These are phyloP conservation scores for Plantago ovata DNA, from an alignment of 257 asterid genomes.

Conservation along the genomic window DNA sequence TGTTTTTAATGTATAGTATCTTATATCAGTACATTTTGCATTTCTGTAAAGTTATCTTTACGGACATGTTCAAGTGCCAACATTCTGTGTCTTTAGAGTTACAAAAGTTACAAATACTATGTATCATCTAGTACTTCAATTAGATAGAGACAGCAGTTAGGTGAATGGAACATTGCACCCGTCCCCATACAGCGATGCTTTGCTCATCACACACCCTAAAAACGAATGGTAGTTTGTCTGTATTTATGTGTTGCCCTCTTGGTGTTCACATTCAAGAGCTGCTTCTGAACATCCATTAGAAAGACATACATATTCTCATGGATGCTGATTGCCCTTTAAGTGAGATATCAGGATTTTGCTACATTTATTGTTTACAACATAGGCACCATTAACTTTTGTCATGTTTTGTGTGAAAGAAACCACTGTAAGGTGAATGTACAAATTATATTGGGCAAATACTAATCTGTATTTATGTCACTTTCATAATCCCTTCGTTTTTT, in stretches of 20 bases:
- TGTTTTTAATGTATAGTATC: conserved; percentile 11
- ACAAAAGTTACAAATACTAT: neutral
- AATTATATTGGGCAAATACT: too few relatives aligned
- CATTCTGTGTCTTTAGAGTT: neutral
- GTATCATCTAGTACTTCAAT: neutral
- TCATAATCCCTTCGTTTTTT: too few relatives aligned
- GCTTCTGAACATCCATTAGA: neutral
- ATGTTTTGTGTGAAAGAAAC: neutral
- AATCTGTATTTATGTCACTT: too few relatives aligned
- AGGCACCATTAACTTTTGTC: neutral
- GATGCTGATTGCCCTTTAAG: neutral
- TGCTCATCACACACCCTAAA: neutral
- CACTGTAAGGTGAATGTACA: neutral
- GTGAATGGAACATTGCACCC: too few relatives aligned
- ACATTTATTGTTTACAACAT: neutral
- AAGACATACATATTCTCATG: conserved; percentile 4
- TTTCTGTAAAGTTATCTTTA: neutral
- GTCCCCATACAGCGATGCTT: too few relatives aligned
- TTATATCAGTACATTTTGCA: neutral
- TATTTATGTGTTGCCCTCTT: neutral
- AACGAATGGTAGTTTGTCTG: neutral
- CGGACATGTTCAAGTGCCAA: neutral
- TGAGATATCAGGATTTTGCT: neutral
- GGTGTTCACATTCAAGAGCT: neutral
- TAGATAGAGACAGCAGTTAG: neutral